Base-by-base conservation (phyloP, 169 alveolate genomes). In the Cryptosporidium meleagridis region DNA sequence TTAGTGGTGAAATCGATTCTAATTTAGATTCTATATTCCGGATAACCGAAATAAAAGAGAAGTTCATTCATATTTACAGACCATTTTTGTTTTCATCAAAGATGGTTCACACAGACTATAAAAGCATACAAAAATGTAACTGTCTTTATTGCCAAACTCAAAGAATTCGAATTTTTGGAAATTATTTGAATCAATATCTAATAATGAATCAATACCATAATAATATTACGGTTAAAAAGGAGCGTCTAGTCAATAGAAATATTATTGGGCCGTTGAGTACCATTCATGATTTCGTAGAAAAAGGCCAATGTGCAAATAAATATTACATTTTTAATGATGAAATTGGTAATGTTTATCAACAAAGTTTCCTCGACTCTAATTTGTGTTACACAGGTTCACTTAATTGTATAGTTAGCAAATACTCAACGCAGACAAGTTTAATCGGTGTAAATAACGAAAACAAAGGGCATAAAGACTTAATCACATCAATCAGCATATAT, bases 251-350 rank as follows among this genome's bases (percentile, higher is more conserved):
- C 0, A 65, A n/a, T 41, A 26, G 55, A 35, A 39, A 73, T 7
- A 16, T 73, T 12, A 73, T 73, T 8, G 86, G 86, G 18, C 86
- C 86, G 7, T 14, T 73, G 0, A 70, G 21, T 41, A 8, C 48
- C 62, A 14, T 10, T 26, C 5, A 26, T 41, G 35, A 48, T 9
- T 10, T 29, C 31, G 8, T n/a, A 23, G 41, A 48, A 8, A 41
- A 18, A 41, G 16, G 18, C 0, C 33, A 31, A 5, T n/a, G 18
- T n/a, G 9, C 29, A 45, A 3, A 48, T 5, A 70, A 31, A 31
- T 73, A 52, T 12, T 73, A 73, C 23, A 55, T 73, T n/a, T 73
- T 73, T 59, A 73, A 58, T 21, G 86, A 73, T 39, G 52, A 52
- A 5, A n/a, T 55, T 58, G 86, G 86, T 8, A 73, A 73, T 31